phyloP scores from a whole-genome alignment of 768 basidiomycete species.

The Mycena kentingensis region DNA sequence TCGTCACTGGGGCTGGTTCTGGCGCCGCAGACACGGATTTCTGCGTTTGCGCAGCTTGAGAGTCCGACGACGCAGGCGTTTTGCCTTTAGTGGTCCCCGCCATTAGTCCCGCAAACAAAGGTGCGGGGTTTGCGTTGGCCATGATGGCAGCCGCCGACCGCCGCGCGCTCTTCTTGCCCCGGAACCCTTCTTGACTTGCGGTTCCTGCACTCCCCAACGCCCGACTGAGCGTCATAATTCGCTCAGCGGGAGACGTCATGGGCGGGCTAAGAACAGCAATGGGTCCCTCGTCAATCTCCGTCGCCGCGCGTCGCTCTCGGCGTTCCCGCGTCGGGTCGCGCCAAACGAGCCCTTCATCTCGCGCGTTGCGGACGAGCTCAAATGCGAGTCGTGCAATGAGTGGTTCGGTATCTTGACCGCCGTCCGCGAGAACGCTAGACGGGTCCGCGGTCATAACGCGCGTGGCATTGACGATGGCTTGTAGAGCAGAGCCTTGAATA shows the following conservation, averaged over 20 bases:
- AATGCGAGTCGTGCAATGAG: conserved; percentile 67
- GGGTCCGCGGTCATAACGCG: conserved; percentile 86
- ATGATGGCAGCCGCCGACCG: conserved; percentile 40
- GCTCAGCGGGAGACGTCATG: conserved; percentile 39
- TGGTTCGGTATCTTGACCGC: conserved; percentile 61
- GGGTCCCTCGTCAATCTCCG: conserved; percentile 33
- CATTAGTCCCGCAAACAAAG: conserved; percentile 63
- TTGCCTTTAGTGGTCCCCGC: conserved; percentile 48
- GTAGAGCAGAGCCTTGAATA: conserved; percentile 65
- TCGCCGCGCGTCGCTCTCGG: conserved; percentile 34
- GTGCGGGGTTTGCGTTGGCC: conserved; percentile 50
- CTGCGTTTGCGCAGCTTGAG: conserved; percentile 11
- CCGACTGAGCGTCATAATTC: conserved; percentile 46
- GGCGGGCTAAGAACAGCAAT: conserved; percentile 46
- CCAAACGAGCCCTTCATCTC: conserved; percentile 60
- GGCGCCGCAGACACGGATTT: conserved; percentile 22
- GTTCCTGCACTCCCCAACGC: conserved; percentile 39
- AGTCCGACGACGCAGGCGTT: conserved; percentile 16
- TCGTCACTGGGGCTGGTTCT: conserved; percentile 14
- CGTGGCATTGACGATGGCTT: conserved; percentile 80
- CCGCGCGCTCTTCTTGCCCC: conserved; percentile 24
- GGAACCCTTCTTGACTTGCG: conserved; percentile 16
- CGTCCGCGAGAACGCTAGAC: conserved; percentile 70
- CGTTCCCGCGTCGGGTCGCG: conserved; percentile 53
- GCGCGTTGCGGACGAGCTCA: conserved; percentile 65